A percentile compares a stretch with the other conserved stretches of the same genome.
Conservation (phyloP, 306 rosid species). For the Prunus salicina region DNA sequence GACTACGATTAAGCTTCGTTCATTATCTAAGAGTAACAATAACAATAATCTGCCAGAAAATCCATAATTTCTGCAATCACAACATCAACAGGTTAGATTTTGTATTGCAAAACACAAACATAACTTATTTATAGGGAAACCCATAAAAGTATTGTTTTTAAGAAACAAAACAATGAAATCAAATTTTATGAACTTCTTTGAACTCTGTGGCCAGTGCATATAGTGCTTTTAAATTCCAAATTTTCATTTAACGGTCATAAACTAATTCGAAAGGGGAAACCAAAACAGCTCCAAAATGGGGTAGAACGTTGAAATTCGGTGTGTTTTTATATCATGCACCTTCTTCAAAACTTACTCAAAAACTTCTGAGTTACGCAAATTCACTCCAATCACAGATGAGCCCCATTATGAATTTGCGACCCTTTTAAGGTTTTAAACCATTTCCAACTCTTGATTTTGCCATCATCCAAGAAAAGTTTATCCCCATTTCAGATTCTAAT, state of each 20-base stretch:
- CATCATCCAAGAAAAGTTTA: too few relatives aligned
- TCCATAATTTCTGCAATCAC: not conserved
- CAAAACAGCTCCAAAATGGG: not conserved
- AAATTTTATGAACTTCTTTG: not conserved
- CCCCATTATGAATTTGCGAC: not conserved
- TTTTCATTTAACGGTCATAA: not conserved
- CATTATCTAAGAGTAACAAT: not conserved
- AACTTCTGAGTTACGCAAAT: not conserved
- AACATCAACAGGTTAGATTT: not conserved
- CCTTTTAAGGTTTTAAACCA: not conserved
- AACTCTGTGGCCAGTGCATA: not conserved
- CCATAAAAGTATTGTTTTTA: not conserved
- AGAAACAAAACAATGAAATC: not conserved
- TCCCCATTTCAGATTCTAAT: not conserved
- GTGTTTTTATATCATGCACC: not conserved
- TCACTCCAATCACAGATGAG: not conserved
- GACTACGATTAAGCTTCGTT: not conserved
- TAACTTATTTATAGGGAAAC: not conserved
- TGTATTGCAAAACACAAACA: not conserved
- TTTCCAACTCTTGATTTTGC: too few relatives aligned
- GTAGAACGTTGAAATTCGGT: not conserved
- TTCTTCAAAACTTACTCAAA: not conserved
- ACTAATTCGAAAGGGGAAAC: too few relatives aligned
- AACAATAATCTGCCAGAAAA: not conserved
- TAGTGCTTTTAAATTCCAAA: not conserved